Conservation (phyloP, 176 grass and related monocot species). For the Tillandsia leiboldiana region DNA sequence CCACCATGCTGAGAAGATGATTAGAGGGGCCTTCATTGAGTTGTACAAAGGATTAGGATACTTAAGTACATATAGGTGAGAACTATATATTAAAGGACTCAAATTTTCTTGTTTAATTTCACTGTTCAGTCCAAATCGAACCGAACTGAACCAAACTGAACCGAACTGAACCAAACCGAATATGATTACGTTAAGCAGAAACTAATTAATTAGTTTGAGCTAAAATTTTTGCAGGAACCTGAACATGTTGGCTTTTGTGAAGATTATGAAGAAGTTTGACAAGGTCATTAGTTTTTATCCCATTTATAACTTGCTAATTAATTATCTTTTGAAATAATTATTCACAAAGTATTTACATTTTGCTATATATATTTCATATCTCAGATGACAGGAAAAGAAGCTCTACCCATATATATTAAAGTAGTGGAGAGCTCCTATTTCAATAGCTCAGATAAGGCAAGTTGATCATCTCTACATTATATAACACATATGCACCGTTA, state of each 20-base stretch:
- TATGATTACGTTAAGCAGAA: no score
- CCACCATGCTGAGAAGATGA: slow-evolving; percentile 95
- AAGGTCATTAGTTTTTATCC: slow-evolving; percentile 30
- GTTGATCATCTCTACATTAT: background rate
- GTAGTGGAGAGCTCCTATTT: slow-evolving; percentile 94
- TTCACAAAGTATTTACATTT: background rate
- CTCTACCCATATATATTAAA: slow-evolving; percentile 66
- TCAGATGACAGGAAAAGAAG: slow-evolving; percentile 79
- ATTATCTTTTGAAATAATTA: no score
- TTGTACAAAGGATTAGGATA: slow-evolving; percentile 85
- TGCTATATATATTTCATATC: background rate
- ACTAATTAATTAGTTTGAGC: background rate
- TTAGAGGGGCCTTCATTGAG: slow-evolving; percentile 79
- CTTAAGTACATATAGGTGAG: slow-evolving; percentile 71
- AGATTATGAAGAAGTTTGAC: slow-evolving; percentile 98
- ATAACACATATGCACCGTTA: no score
- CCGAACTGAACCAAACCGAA: no score
- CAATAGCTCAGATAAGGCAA: slow-evolving; percentile 87
- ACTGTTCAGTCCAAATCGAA: no score
- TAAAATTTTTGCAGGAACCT: slow-evolving; percentile 39
- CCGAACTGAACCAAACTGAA: no score
- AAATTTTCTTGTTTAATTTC: no score
- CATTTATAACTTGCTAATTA: background rate
- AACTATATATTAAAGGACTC: background rate
- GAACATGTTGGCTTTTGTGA: slow-evolving; percentile 95